Evolutionary conservation across 169 alveolate species (phyloP), one percentile per base, ranked within the genome.

Genomic region (Cryptosporidium muris): DNA sequence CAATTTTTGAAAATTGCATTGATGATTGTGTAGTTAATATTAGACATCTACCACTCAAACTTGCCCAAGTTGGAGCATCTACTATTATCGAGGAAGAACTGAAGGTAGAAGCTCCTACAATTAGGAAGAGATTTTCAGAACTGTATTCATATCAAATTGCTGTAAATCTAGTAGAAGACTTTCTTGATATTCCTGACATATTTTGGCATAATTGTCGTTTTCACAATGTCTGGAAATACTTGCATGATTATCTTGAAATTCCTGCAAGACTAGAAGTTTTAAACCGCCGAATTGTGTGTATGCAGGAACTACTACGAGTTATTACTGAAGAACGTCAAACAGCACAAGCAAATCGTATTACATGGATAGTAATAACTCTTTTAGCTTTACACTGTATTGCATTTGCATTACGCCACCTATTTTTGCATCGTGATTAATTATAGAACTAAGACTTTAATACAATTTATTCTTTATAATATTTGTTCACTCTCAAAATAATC

Each of bases 121-220:
- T 74, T 25, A 53, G 85, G 7, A 81, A 90, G 11, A 90, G 82
- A 42, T 88, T 90, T 88, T 54, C 90, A 11, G 81, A 85, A 38
- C 64, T 90, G 2, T 90, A 90, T 60, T 80, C 93, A 11, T 81
- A 90, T 14, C 89, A 88, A 43, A 90, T 90, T 56, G 64, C 88
- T 47, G 93, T 90, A 5, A 90, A 90, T 58, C 80, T 90, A 37
- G 91, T 90, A n/a, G 91, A 90, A 34, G 93, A 90, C 45, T 90
- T 90, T 65, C 80, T 90, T 43, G 93, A 90, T n/a, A 65, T 90
- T n/a, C 93, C 93, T 7, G 93, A 90, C 47, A 74, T 88, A 45
- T 90, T 90, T 53, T 90, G 93, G 93, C 82, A 90, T 25, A 90
- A 81, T 43, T 74, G 51, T 60, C 54, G 42, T 37, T 74, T 74